A percentile compares a stretch with the other conserved stretches of the same genome.
Conservation (phyloP, 768 basidiomycete genomes). For the Rubroboletus satanas region DNA sequence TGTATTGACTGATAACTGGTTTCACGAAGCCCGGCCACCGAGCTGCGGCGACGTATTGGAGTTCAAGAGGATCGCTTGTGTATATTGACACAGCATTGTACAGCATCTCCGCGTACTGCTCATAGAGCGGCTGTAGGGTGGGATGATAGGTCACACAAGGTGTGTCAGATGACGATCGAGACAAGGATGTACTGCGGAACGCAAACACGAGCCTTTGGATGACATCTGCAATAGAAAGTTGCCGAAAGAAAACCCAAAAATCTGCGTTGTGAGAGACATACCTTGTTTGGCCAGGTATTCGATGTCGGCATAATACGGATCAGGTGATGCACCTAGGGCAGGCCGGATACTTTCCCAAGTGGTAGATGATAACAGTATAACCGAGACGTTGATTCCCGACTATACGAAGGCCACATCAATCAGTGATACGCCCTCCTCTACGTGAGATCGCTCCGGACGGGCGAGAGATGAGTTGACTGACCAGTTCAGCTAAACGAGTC, state of each 20-base stretch:
- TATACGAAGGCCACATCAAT: constrained; percentile 32
- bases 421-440: neutral
- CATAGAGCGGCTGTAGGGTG: constrained; percentile 53
- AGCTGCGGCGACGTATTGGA: constrained; percentile 72
- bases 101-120: constrained; percentile 57
- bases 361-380: constrained; percentile 60
- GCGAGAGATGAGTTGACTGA: constrained; percentile 30
- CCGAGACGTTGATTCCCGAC: constrained; percentile 56
- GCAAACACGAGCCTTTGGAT: constrained; percentile 38
- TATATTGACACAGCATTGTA: constrained; percentile 61
- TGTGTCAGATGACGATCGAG: constrained; percentile 1
- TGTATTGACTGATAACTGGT: constrained; percentile 56
- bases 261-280: constrained; percentile 23
- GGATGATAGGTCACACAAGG: constrained; percentile 46
- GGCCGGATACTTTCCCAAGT: constrained; percentile 75
- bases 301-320: constrained; percentile 66
- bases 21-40: constrained; percentile 78
- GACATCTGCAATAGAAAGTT: constrained; percentile 24
- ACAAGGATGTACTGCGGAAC: constrained; percentile 27
- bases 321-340: constrained; percentile 61
- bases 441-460: neutral
- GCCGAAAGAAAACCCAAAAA: neutral
- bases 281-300: constrained; percentile 54
- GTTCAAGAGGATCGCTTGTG: constrained; percentile 62
- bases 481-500: constrained; percentile 68